These are phyloP conservation scores for Epicoccum sorghinum DNA, from an alignment of 2,329 filamentous ascomycete genomes.

Conservation along the genomic window DNA sequence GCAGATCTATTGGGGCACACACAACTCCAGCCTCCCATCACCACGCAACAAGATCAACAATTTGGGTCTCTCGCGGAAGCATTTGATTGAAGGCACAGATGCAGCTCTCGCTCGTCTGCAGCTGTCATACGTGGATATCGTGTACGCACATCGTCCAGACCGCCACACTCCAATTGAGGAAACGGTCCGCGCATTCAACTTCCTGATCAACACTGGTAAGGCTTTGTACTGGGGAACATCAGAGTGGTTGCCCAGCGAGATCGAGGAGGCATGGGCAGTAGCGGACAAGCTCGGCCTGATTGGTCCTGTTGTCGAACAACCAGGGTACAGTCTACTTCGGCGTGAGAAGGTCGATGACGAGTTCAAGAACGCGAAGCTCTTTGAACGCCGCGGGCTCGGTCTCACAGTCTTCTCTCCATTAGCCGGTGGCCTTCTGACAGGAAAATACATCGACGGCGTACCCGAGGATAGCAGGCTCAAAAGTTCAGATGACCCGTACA, in stretches of 20 bases:
- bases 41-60: conserved; percentile 69
- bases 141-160: conserved; percentile 74
- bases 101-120: conserved; percentile 63
- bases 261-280: conserved; percentile 65
- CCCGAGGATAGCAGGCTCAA: conserved; percentile 60
- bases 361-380: conserved; percentile 59
- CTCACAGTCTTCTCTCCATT: conserved; percentile 63
- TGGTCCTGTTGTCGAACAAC: conserved; percentile 58
- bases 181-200: conserved; percentile 73
- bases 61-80: conserved; percentile 71
- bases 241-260: conserved; percentile 66
- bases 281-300: conserved; percentile 65
- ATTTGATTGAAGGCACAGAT: conserved; percentile 71
- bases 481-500: conserved; percentile 49
- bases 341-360: conserved; percentile 64
- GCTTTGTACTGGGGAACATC: conserved; percentile 70
- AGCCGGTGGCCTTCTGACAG: conserved; percentile 62
- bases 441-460: conserved; percentile 63
- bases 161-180: conserved; percentile 73
- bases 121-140: conserved; percentile 69
- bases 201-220: conserved; percentile 70
- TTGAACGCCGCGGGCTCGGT: conserved; percentile 60
- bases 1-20: conserved; percentile 68
- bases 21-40: conserved; percentile 51
- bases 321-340: conserved; percentile 65